Evolutionary conservation across 805 yeast species (phyloP).

Genomic region (Metschnikowia borealis): DNA sequence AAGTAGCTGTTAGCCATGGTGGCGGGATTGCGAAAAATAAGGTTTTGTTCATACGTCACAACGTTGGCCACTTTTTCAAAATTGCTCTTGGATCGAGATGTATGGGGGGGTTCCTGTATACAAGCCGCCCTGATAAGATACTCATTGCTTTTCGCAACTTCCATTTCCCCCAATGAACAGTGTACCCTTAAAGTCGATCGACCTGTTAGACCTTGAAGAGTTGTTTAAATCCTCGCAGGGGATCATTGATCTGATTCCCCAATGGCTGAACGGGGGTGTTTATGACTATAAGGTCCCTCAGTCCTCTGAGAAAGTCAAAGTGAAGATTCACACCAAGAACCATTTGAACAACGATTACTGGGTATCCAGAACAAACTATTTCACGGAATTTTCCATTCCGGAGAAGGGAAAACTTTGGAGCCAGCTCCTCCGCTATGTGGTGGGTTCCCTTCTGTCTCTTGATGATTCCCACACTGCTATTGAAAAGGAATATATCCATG

Average conservation of each 20-base stretch:
- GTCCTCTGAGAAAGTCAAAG: conserved; percentile 10
- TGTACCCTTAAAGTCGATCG: conserved; percentile 12
- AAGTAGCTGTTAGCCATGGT: neutral
- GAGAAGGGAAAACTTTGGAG: conserved; percentile 11
- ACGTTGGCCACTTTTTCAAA: neutral
- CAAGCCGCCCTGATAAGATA: neutral
- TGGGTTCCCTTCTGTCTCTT: conserved; percentile 14
- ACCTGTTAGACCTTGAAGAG: conserved; percentile 8
- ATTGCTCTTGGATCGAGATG: neutral
- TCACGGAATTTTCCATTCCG: conserved; percentile 11
- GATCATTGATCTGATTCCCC: conserved; percentile 10
- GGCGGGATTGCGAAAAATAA: neutral
- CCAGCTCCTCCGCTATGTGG: conserved; percentile 11
- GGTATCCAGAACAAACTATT: conserved; percentile 17
- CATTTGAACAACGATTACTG: conserved; percentile 16
- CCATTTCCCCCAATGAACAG: conserved; percentile 10
- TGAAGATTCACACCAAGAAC: conserved; percentile 11
- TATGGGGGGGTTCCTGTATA: neutral
- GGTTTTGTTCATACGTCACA: neutral
- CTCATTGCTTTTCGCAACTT: neutral
- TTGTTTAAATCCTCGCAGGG: conserved; percentile 10
- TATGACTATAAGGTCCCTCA: conserved; percentile 15
- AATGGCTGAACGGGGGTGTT: conserved; percentile 13
- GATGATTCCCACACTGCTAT: conserved; percentile 31
- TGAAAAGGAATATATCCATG: conserved; percentile 35